Base-by-base conservation (phyloP, 108 stramenopile genomes). In the Fistulifera pelliculosa region DNA sequence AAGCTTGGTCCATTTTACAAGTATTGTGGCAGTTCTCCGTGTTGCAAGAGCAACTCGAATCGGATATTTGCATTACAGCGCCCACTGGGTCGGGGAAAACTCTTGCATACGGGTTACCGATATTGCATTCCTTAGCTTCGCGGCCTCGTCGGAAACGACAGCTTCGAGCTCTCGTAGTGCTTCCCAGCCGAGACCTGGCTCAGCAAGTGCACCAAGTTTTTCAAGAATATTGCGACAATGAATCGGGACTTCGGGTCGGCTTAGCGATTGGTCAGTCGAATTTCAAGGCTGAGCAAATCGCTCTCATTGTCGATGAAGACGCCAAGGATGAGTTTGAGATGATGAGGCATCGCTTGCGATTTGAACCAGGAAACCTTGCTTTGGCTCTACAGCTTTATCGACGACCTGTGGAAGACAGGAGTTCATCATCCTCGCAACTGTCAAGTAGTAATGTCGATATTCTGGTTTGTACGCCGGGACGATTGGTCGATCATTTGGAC, bases 391-490 rank as follows among this genome's bases (percentile, higher is more conserved):
- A 71, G 21, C 47, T 70, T 10, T 59, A 53, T 40, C 38, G 24
- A 5, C 12, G 62, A 64, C 27, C 41, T 40, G 47, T 14, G 47
- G 19, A 58, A 61, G 27, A 21, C 6, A 24, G 25, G 41, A 15
- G n/a, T n/a, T n/a, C 55, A 27, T 1, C 47, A 58, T 41, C 18
- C 4, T 25, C 14, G 16, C 25, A 25, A 28, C 23, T 13, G 18
- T 25, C 40, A 54, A 54, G 24, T 10, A 49, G 61, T 60, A 26
- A 55, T 59, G 15, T 24, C 59, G 97, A 98, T 65, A 79, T 96
- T 35, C 70, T 98, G 35, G 89, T 98, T n/a, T 80, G 86, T 6
- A 98, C 97, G 38, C 97, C 97, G 15, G 97, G 96, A 7, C 69
- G 94, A 22, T 66, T 96, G 52, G 65, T 96, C 26, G 94, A 96